Evolutionary conservation across 2,329 filamentous ascomycete species (phyloP), one percentile per base, ranked within the genome.

Genomic region (Chaetomium sp.): DNA sequence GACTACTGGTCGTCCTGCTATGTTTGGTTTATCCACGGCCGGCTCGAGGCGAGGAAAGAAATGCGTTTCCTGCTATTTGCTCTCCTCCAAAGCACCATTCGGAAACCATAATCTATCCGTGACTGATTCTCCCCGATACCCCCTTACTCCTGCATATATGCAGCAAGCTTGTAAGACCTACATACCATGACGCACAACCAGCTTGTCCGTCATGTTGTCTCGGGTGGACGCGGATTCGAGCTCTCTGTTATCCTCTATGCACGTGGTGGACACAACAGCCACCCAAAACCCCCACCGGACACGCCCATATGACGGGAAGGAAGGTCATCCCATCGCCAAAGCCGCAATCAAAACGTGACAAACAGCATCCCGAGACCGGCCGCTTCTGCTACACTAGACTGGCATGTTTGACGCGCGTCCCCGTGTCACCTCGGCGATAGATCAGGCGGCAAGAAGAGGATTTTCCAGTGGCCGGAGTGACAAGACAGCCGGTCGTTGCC

Each of bases 381-480:
- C 38, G 35, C 38, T 42, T 6, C 38, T 42, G 38, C 13, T 16
- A 42, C 38, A 42, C 38, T 16, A n/a, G 3, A 49, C 25, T n/a
- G 19, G 4, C 29, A 13, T 23, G n/a, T 33, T 49, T 58, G 56
- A 58, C 56, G 56, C 56, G 38, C 38, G 56, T 58, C 56, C 27
- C 19, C 16, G 56, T 58, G 27, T 3, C 56, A 58, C 56, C 8
- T 58, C 19, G 42, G 29, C 12, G 45, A 23, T 5, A 31, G 56
- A 31, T n/a, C 16, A 25, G 12, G 23, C n/a, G 25, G 42, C n/a
- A 23, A 27, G 27, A 21, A n/a, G 9, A 49, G 10, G 23, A 0
- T 19, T 49, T 19, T 4, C 16, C 19, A 31, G 16, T 38, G 19
- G 27, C 16, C n/a, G n/a, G 9, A n/a, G 45, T 47, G 45, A 47